Conservation (phyloP, 495 filamentous ascomycete genomes). For the Hypoxylon crocopeplum region DNA sequence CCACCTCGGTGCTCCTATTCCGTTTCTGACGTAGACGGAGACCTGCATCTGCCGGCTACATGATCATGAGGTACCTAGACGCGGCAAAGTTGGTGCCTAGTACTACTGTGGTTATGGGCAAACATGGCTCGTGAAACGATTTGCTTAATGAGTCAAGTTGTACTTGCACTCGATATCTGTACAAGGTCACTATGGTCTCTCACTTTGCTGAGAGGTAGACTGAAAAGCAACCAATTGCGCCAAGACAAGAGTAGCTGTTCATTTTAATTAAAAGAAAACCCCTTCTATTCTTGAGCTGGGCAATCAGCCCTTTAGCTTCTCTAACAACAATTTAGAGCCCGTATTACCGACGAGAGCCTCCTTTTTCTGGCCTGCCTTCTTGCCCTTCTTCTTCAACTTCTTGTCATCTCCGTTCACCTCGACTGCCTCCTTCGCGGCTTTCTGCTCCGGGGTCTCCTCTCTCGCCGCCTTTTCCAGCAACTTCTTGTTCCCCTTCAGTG, state of each 20-base stretch:
- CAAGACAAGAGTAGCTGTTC: constrained; percentile 3
- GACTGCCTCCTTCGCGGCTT: constrained; percentile 43
- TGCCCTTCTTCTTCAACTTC: constrained; percentile 51
- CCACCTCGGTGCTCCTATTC: too few relatives aligned
- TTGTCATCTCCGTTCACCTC: constrained; percentile 38
- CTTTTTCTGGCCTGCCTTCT: constrained; percentile 44
- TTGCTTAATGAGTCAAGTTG: background rate
- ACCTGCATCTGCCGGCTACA: too few relatives aligned
- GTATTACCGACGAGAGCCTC: constrained; percentile 55
- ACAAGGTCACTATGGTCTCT: background rate
- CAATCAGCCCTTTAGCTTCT: constrained; percentile 46
- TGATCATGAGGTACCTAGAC: too few relatives aligned
- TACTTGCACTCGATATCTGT: background rate
- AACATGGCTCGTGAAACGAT: background rate
- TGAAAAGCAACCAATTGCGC: background rate
- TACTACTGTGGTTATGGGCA: background rate
- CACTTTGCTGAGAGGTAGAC: background rate
- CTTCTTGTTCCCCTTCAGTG: constrained; percentile 66
- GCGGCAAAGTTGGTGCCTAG: background rate
- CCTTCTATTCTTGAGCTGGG: background rate
- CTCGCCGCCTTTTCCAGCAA: constrained; percentile 55
- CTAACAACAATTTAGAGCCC: constrained; percentile 61
- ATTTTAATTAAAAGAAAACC: constrained; percentile 2
- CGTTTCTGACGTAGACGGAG: too few relatives aligned
- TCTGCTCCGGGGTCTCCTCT: constrained; percentile 50